These are phyloP conservation scores for Monilinia fructicola DNA, from an alignment of 2,329 filamentous ascomycete genomes.

Conservation along the genomic window DNA sequence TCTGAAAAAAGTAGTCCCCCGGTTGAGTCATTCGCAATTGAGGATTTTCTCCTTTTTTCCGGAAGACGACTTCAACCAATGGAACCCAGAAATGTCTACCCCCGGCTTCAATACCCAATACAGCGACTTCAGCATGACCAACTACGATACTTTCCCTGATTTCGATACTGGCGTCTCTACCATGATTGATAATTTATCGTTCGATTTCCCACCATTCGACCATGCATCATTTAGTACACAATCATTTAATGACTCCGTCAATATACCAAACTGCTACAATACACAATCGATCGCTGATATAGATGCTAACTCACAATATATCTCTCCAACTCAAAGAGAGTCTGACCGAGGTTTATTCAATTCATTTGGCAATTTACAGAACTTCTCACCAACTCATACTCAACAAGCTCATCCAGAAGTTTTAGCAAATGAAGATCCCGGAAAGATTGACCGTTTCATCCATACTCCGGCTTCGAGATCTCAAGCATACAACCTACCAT, in stretches of 20 bases:
- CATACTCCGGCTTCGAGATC: slow-evolving; percentile 3
- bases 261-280: not conserved
- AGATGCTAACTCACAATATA: slow-evolving; percentile 14
- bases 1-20: slow-evolving; percentile 28
- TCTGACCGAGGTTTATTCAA: slow-evolving; percentile 12
- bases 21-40: slow-evolving; percentile 30
- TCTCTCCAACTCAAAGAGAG: not conserved
- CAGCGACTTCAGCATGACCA: slow-evolving; percentile 32
- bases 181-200: slow-evolving; percentile 17
- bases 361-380: not conserved
- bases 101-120: slow-evolving; percentile 28
- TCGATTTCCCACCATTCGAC: slow-evolving; percentile 29
- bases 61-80: slow-evolving; percentile 30
- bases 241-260: not conserved
- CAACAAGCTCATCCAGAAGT: slow-evolving; percentile 16
- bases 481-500: not conserved
- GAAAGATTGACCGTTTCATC: slow-evolving; percentile 4
- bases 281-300: slow-evolving; percentile 6
- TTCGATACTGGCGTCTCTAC: slow-evolving; percentile 18
- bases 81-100: slow-evolving; percentile 32
- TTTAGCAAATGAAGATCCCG: slow-evolving; percentile 5
- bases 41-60: slow-evolving; percentile 39
- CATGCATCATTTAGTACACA: slow-evolving; percentile 25
- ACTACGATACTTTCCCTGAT: slow-evolving; percentile 31
- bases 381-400: slow-evolving; percentile 3